Percentiles rank a stretch among this genome's conserved stretches.
Conservation (phyloP, 2,329 filamentous ascomycete species). For the Phialophora expanda region DNA sequence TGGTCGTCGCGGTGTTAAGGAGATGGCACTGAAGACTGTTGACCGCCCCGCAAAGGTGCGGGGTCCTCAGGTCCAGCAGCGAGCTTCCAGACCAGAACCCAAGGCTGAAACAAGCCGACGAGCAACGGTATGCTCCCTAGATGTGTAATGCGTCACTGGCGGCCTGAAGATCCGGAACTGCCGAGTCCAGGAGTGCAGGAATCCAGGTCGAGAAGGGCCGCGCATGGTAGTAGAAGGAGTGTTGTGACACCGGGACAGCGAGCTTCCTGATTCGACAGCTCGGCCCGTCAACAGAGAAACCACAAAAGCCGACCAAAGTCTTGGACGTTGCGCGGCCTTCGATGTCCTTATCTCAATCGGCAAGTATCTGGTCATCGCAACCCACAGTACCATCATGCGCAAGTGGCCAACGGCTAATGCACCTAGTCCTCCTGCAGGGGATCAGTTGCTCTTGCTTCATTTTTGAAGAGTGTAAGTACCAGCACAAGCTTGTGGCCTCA, state of each 20-base stretch:
- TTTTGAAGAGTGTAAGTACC: not conserved
- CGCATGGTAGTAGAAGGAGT: not conserved
- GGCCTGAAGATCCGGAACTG: not conserved
- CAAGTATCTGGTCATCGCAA: not conserved
- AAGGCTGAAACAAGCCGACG: slow-evolving; percentile 19
- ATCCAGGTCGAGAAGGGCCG: not conserved
- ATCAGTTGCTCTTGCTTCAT: not conserved
- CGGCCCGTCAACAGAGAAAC: not conserved
- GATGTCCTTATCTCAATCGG: slow-evolving; percentile 9
- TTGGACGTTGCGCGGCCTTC: slow-evolving; percentile 11
- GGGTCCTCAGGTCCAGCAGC: slow-evolving; percentile 4
- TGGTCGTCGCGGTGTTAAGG: slow-evolving; percentile 6
- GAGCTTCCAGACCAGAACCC: not conserved
- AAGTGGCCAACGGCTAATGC: not conserved
- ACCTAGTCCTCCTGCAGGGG: not conserved
- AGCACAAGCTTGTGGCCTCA: not conserved
- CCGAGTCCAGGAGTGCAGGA: not conserved
- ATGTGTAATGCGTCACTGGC: not conserved
- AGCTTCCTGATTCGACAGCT: slow-evolving; percentile 19
- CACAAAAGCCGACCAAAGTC: slow-evolving; percentile 4
- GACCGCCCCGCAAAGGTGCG: slow-evolving; percentile 8
- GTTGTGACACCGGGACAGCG: not conserved
- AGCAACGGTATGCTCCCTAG: not conserved
- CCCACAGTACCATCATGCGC: not conserved
- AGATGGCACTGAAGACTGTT: not conserved